Base-by-base conservation (phyloP, 345 rosid species). In the Luvunga scandens region DNA sequence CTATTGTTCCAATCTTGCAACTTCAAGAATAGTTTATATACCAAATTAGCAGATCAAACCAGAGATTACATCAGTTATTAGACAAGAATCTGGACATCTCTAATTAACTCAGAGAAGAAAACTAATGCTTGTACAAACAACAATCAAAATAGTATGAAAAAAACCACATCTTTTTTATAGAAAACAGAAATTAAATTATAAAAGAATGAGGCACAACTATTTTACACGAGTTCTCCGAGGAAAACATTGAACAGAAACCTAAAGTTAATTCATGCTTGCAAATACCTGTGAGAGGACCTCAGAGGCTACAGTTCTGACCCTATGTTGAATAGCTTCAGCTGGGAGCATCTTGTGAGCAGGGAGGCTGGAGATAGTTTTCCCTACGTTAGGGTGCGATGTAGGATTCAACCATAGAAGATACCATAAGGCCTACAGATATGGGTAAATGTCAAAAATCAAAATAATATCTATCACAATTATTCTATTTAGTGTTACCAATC, bases 1-100 rank as follows among this genome's bases (percentile, higher is more conserved):
- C 99, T 86, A 78, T 88, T 94, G 78, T 97, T 94, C 99, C 99
- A 97, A 87, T 97, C 98, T 89, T 89, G 98, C 88, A 97, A 86
- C 99, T 96, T 78, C 69, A 68, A 72, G 28, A 84, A 75, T n/a
- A 79, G 69, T 61, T 71, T 71, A 72, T 45, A 61, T 75, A 38
- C 73, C 64, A 81, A 75, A 79, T 66, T 69, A 77, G 80, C 59
- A 71, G 66, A 76, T 66, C 53, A 66, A 64, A 21, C 56, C 9
- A 74, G 71, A 28, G 5, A 57, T 50, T 31, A 48, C 48, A 74
- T 63, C 21, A 33, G n/a, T 50, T 70, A 8, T 4, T 30, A 6
- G 18, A 66, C 27, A 76, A 76, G 50, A 19, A 34, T 67, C 78
- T 7, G 53, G 63, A 19, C 18, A 65, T 45, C 8, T 48, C 60